Conservation (phyloP, 2,329 filamentous ascomycete species). For the Xylariaceae sp. region DNA sequence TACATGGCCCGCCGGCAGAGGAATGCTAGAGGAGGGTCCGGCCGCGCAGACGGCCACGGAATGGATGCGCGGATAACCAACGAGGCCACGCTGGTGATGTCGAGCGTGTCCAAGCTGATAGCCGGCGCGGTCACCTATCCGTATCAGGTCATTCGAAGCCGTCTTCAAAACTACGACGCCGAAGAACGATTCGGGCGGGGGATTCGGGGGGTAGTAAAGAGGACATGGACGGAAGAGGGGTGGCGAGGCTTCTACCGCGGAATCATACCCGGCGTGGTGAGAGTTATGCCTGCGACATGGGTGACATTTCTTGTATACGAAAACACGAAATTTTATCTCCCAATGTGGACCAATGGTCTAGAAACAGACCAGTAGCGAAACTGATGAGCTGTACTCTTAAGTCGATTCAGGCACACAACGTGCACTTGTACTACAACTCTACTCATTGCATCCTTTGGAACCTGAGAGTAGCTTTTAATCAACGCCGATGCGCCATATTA, state of each 20-base stretch:
- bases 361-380: constrained; percentile 10
- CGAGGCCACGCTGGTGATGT: constrained; percentile 79
- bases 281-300: constrained; percentile 93
- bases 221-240: constrained; percentile 82
- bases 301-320: constrained; percentile 98
- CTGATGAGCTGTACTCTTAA: neutral
- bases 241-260: constrained; percentile 88
- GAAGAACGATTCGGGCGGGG: constrained; percentile 75
- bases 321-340: constrained; percentile 79
- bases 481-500: no score
- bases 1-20: constrained; percentile 56
- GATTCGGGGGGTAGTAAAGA: constrained; percentile 69
- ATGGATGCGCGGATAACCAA: constrained; percentile 64
- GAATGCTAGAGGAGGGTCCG: neutral
- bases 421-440: neutral
- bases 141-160: constrained; percentile 87
- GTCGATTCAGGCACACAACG: neutral
- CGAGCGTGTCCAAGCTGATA: constrained; percentile 81
- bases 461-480: no score
- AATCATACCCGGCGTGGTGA: constrained; percentile 83
- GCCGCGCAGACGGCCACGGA: constrained; percentile 33
- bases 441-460: no score
- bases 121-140: constrained; percentile 93
- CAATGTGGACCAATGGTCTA: constrained; percentile 44
- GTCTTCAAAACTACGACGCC: constrained; percentile 88